These are phyloP conservation scores for Ophiostoma quercus DNA, from an alignment of 2,329 filamentous ascomycete genomes.

Conservation along the genomic window DNA sequence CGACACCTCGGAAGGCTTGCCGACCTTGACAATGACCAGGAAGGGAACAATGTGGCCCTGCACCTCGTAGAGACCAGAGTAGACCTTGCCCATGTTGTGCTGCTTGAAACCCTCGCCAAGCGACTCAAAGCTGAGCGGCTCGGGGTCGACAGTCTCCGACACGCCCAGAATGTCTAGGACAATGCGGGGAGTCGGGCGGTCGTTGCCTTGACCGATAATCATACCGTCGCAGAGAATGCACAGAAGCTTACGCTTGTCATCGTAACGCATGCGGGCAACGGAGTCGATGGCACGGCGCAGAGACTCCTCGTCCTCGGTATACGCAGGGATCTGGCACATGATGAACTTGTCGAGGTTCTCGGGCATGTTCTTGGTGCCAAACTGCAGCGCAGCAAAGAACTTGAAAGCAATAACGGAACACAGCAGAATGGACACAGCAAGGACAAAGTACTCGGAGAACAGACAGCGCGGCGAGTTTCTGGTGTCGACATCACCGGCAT, in stretches of 20 bases:
- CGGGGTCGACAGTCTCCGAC: slow-evolving; percentile 86
- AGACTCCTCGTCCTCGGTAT: slow-evolving; percentile 97
- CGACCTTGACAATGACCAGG: slow-evolving; percentile 93
- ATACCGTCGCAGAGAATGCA: slow-evolving; percentile 94
- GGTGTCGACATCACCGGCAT: slow-evolving; percentile 85
- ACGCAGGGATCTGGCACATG: slow-evolving; percentile 95
- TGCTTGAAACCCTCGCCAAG: slow-evolving; percentile 94
- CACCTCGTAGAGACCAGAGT: slow-evolving; percentile 95
- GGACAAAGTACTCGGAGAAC: slow-evolving; percentile 83
- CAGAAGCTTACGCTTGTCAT: slow-evolving; percentile 95
- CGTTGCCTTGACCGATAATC: slow-evolving; percentile 98
- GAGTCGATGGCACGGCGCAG: slow-evolving; percentile 96
- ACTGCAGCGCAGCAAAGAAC: slow-evolving; percentile 93
- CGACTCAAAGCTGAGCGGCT: slow-evolving; percentile 93
- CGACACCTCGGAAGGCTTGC: slow-evolving; percentile 93
- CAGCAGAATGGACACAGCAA: slow-evolving; percentile 77
- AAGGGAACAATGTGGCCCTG: slow-evolving; percentile 98
- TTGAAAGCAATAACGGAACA: slow-evolving; percentile 86
- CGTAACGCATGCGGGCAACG: slow-evolving; percentile 88
- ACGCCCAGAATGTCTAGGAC: slow-evolving; percentile 96
- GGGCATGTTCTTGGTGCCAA: slow-evolving; percentile 81
- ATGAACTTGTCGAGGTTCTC: slow-evolving; percentile 98
- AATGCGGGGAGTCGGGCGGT: slow-evolving; percentile 89
- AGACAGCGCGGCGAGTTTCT: slow-evolving; percentile 78
- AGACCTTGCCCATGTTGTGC: slow-evolving; percentile 99